phyloP scores from a whole-genome alignment of 495 filamentous ascomycete genomes.

The Polyplosphaeria fusca region DNA sequence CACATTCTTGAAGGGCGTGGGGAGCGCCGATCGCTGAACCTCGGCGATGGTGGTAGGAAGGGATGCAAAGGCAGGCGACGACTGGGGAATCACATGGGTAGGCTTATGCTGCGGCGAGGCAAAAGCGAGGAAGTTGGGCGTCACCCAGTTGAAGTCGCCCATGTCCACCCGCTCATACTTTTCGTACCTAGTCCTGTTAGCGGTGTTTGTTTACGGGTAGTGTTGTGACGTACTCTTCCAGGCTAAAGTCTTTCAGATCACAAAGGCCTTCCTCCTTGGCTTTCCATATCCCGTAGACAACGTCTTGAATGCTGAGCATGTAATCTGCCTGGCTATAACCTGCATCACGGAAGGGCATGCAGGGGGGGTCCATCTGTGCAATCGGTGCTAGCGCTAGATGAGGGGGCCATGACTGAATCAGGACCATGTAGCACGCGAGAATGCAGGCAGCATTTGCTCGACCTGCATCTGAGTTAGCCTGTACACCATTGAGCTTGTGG shows the following conservation, averaged over 20 bases:
- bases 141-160: constrained; percentile 99
- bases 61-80: constrained; percentile 66
- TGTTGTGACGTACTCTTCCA: constrained; percentile 74
- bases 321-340: constrained; percentile 99
- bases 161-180: constrained; percentile 93
- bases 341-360: constrained; percentile 98
- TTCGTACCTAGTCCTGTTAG: constrained; percentile 64
- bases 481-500: background rate
- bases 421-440: constrained; percentile 95
- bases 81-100: constrained; percentile 61
- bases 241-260: constrained; percentile 79
- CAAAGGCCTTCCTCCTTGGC: constrained; percentile 92
- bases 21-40: constrained; percentile 61
- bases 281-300: constrained; percentile 98
- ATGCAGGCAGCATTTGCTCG: constrained; percentile 96
- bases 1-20: constrained; percentile 90
- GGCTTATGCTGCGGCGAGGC: constrained; percentile 87
- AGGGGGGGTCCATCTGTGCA: constrained; percentile 88
- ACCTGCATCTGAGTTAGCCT: constrained; percentile 44
- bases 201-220: constrained; percentile 16
- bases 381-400: constrained; percentile 96
- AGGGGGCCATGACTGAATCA: constrained; percentile 97
- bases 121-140: constrained; percentile 90
- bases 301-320: constrained; percentile 87
- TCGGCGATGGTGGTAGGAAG: constrained; percentile 67